Evolutionary conservation across 2,329 filamentous ascomycete genomes (phyloP).

Genomic region (Fusarium xyrophilum): DNA sequence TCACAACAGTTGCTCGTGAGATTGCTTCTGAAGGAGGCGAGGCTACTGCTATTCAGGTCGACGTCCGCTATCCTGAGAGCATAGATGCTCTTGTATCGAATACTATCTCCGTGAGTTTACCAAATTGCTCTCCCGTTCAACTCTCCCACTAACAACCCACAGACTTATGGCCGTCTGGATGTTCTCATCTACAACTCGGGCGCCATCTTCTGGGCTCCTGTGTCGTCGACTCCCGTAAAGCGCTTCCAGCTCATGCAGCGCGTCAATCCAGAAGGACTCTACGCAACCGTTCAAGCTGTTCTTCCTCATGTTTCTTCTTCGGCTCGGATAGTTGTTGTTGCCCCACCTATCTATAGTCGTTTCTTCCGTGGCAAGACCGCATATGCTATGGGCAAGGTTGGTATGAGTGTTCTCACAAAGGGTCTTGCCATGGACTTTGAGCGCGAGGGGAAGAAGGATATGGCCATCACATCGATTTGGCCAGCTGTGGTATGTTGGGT

Average conservation of each 20-base stretch:
- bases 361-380: conserved; percentile 88
- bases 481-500: conserved; percentile 68
- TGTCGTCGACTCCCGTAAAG: conserved; percentile 75
- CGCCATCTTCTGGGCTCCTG: conserved; percentile 83
- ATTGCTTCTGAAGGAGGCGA: conserved; percentile 69
- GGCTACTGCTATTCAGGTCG: conserved; percentile 71
- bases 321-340: conserved; percentile 77
- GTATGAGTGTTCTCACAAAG: conserved; percentile 82
- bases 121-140: background rate
- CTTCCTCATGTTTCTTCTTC: conserved; percentile 68
- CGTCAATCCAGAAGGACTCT: conserved; percentile 78
- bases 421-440: conserved; percentile 83
- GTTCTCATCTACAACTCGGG: conserved; percentile 83
- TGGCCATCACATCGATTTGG: conserved; percentile 86
- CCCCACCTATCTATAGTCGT: conserved; percentile 82
- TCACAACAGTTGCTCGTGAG: conserved; percentile 79
- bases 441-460: conserved; percentile 67
- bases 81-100: conserved; percentile 65
- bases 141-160: background rate
- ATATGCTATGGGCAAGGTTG: conserved; percentile 80
- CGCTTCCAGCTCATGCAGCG: conserved; percentile 81
- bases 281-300: conserved; percentile 71
- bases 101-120: conserved; percentile 53
- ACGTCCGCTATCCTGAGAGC: conserved; percentile 70
- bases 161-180: conserved; percentile 70